phyloP scores from a whole-genome alignment of 2,329 filamentous ascomycete species.

The Cordyceps pruinosa region DNA sequence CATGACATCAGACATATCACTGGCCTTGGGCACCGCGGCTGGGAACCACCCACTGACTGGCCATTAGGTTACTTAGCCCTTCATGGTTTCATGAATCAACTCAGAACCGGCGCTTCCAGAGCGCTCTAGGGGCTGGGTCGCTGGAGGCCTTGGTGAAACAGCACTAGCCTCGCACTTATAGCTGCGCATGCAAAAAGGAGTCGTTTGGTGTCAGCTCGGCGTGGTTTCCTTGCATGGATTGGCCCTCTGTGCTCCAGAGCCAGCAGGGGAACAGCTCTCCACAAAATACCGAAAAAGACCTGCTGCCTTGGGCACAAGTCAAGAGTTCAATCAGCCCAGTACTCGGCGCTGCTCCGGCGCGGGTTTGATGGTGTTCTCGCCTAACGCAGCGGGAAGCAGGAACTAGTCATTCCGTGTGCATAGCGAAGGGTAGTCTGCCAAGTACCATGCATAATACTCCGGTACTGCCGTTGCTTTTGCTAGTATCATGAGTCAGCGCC shows the following conservation, averaged over 20 bases:
- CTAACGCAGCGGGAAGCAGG: neutral
- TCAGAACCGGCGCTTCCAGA: neutral
- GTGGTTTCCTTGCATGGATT: neutral
- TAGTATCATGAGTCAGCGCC: neutral
- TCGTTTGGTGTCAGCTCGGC: constrained; percentile 4
- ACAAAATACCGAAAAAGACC: neutral
- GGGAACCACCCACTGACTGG: neutral
- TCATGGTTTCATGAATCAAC: constrained; percentile 2
- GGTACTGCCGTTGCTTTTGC: too few species aligned
- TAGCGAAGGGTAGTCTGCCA: neutral
- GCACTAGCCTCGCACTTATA: neutral
- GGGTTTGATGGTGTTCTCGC: neutral
- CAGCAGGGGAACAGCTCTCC: neutral
- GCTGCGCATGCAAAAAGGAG: neutral
- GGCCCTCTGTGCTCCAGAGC: neutral
- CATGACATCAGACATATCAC: neutral
- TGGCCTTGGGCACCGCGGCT: neutral
- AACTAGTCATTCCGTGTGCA: neutral
- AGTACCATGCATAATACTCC: neutral
- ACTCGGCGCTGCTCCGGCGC: constrained; percentile 8
- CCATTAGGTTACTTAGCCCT: neutral
- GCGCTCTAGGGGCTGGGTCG: neutral
- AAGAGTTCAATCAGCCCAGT: neutral
- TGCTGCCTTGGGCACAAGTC: constrained; percentile 1
- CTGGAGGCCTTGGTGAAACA: constrained; percentile 3